Evolutionary conservation across 2,329 filamentous ascomycete species (phyloP).

Genomic region (Didymella exigua): DNA sequence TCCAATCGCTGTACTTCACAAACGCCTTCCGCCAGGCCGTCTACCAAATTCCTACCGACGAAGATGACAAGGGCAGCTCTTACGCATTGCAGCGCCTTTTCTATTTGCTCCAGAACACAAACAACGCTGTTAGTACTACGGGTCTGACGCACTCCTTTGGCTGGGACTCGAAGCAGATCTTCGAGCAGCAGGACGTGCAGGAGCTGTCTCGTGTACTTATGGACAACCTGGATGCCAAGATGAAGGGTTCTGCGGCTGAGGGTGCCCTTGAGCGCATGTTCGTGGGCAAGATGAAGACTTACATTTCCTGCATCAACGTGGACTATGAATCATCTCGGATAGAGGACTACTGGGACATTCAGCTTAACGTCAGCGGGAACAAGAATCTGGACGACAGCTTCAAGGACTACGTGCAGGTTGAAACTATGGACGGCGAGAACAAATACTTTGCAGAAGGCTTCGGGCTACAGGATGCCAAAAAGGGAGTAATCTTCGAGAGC

Average conservation of each 20-base stretch:
- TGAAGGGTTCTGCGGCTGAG: conserved; percentile 94
- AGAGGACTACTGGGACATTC: conserved; percentile 99
- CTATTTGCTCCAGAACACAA: conserved; percentile 89
- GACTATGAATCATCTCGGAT: conserved; percentile 94
- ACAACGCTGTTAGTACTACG: conserved; percentile 81
- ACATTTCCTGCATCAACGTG: conserved; percentile 98
- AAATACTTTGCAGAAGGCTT: conserved; percentile 94
- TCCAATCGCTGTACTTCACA: conserved; percentile 57
- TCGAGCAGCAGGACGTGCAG: conserved; percentile 98
- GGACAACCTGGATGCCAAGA: conserved; percentile 95
- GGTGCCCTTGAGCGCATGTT: conserved; percentile 90
- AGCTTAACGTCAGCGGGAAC: conserved; percentile 94
- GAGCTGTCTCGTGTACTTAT: conserved; percentile 95
- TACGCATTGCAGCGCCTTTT: conserved; percentile 94
- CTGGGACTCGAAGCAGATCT: conserved; percentile 97
- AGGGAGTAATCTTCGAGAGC: conserved; percentile 94
- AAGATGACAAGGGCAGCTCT: conserved; percentile 82
- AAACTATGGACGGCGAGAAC: conserved; percentile 97
- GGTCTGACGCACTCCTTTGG: conserved; percentile 97
- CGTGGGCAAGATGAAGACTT: conserved; percentile 97
- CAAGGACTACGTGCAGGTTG: conserved; percentile 92
- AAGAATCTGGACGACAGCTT: conserved; percentile 93
- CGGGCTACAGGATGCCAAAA: conserved; percentile 94
- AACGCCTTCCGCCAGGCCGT: conserved; percentile 97
- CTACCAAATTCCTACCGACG: conserved; percentile 92